Evolutionary conservation across 495 filamentous ascomycete genomes (phyloP).

Genomic region (Aspergillus ostianus): DNA sequence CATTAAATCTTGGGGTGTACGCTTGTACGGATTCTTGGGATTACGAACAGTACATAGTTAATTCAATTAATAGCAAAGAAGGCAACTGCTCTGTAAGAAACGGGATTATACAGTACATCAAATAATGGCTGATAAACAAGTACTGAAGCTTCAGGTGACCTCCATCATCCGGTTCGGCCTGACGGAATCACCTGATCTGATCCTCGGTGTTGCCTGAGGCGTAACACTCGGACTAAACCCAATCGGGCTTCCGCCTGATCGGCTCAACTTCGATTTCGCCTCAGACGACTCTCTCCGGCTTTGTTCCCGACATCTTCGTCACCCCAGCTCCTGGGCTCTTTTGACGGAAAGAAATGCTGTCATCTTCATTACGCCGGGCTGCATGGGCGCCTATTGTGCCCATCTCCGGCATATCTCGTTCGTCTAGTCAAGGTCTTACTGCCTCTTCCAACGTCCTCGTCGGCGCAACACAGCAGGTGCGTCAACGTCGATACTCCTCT

Average conservation of each 20-base stretch:
- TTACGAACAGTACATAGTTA: neutral
- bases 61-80: neutral
- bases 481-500: conserved; percentile 54
- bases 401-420: conserved; percentile 36
- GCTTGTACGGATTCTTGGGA: neutral
- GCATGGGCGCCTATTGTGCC: conserved; percentile 42
- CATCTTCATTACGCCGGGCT: conserved; percentile 48
- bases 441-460: conserved; percentile 32
- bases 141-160: neutral
- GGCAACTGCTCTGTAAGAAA: too few relatives aligned
- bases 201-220: conserved; percentile 17
- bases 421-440: conserved; percentile 28
- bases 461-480: conserved; percentile 35
- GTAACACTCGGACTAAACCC: conserved; percentile 24
- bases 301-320: conserved; percentile 28
- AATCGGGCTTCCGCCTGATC: conserved; percentile 41
- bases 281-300: conserved; percentile 23
- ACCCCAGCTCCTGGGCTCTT: conserved; percentile 26
- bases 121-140: too few relatives aligned
- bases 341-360: conserved; percentile 42
- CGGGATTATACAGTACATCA: too few relatives aligned
- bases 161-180: neutral
- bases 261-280: conserved; percentile 44
- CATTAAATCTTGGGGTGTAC: neutral
- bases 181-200: conserved; percentile 12